Base-by-base conservation (phyloP, 2,329 filamentous ascomycete species). In the Aspergillus phoenicis region DNA sequence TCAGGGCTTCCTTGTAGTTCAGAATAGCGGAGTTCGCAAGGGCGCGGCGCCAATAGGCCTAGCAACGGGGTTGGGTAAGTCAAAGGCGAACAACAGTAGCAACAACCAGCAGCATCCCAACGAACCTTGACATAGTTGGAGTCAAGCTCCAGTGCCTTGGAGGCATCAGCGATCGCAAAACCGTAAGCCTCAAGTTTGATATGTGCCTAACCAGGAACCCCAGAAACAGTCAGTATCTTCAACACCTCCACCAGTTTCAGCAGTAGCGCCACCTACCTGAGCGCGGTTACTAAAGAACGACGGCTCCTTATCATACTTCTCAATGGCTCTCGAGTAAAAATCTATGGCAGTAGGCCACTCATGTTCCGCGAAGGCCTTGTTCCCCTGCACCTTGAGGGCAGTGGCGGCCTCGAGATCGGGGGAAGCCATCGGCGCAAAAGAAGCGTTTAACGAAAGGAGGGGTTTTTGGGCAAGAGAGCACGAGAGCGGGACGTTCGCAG, bases 121-220 rank as follows among this genome's bases (percentile, higher is more conserved):
- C 64, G 38, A 48, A 93, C 91, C 88, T 98, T 98, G 76, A 94
- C 85, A 75, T 97, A 92, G 71, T 87, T 86, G 15, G 92, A 87
- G 73, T 98, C 91, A 61, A 98, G 82, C 75, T 96, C 92, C 72
- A 98, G 88, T 15, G 95, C 95, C 78, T 91, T 96, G 57, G 90
- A 91, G 33, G 94, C 92, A 79, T 99, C 95, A 56, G 88, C 84
- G 70, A 98, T 90, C 24, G 95, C 93, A 80, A 94, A 96, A 41
- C 95, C 95, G 75, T 93, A 98, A 20, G 94, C 88, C 78, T 99
- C 95, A 41, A 94, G 89, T 81, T 97, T 98, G 78, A 99, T 94
- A 76, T 99, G 85, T 66, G 91, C 91, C 92, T 97, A 71, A 26
- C 61, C 33, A 36, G 48, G 13, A 55, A 38, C 53, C 41, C 7